phyloP scores from a whole-genome alignment of 116 monocot species.

The Dioscorea cayenensis region DNA sequence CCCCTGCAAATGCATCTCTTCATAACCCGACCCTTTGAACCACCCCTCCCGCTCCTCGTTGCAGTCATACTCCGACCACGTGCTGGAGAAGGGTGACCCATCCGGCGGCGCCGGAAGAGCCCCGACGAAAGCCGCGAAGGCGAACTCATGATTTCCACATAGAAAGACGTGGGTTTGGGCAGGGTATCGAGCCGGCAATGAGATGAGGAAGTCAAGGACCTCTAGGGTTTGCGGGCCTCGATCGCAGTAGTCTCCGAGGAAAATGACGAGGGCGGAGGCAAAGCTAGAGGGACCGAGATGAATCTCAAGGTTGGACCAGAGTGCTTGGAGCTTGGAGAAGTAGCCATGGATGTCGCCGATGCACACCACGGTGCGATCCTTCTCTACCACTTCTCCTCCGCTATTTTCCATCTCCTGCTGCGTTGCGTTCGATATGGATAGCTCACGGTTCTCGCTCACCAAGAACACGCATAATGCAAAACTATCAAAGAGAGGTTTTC shows the following conservation, averaged over 20 bases:
- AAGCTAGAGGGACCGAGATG: conserved; percentile 46
- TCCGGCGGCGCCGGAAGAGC: conserved; percentile 65
- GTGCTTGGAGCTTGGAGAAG: conserved; percentile 47
- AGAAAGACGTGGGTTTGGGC: conserved; percentile 83
- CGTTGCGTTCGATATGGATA: too few species aligned
- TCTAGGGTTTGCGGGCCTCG: conserved; percentile 77
- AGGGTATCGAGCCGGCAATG: conserved; percentile 66
- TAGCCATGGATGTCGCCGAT: conserved; percentile 89
- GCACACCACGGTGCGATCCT: conserved; percentile 37
- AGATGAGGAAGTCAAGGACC: conserved; percentile 76
- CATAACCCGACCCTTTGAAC: conserved; percentile 71
- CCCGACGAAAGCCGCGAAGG: conserved; percentile 89
- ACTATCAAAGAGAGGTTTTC: too few species aligned
- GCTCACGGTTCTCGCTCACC: too few species aligned
- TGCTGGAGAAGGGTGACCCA: conserved; percentile 43
- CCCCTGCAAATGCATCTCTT: conserved; percentile 87
- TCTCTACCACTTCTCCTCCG: background rate
- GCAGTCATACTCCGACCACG: conserved; percentile 71
- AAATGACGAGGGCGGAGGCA: conserved; percentile 68
- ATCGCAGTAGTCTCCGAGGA: conserved; percentile 98
- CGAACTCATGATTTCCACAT: conserved; percentile 95
- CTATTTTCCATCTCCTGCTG: background rate
- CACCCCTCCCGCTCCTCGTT: conserved; percentile 86
- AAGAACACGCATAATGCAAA: too few species aligned
- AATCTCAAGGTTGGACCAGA: conserved; percentile 85